phyloP scores from a whole-genome alignment of 2,329 filamentous ascomycete genomes.

The Magnaporthiopsis incrustans region DNA sequence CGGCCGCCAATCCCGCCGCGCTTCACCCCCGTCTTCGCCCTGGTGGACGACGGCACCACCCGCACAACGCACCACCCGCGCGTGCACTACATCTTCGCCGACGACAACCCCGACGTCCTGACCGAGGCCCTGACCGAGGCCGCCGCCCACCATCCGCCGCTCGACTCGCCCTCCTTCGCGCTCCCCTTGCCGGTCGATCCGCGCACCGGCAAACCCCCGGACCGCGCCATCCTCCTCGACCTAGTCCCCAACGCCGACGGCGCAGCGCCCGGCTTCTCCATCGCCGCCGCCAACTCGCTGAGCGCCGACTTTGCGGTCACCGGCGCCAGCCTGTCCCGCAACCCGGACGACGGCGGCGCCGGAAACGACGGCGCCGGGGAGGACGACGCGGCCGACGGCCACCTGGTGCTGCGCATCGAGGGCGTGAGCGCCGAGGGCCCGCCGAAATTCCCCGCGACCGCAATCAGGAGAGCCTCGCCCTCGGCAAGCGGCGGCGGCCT shows the following conservation, averaged over 20 bases:
- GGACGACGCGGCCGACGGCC: constrained; percentile 21
- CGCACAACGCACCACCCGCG: constrained; percentile 71
- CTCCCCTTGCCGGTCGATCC: constrained; percentile 2
- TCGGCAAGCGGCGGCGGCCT: neutral
- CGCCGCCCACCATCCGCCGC: constrained; percentile 20
- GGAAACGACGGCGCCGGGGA: constrained; percentile 22
- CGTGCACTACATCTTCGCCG: constrained; percentile 86
- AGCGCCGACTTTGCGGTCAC: constrained; percentile 63
- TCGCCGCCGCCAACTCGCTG: constrained; percentile 65
- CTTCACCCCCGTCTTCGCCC: constrained; percentile 77
- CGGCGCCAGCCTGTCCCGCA: constrained; percentile 34
- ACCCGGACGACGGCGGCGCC: constrained; percentile 24
- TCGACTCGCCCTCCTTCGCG: constrained; percentile 11
- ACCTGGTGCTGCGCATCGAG: constrained; percentile 55
- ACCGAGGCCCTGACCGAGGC: constrained; percentile 52
- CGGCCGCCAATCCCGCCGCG: constrained; percentile 22
- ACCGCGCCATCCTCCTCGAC: constrained; percentile 38
- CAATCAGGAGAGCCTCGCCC: neutral
- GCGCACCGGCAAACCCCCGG: constrained; percentile 13
- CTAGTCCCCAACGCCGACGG: constrained; percentile 30
- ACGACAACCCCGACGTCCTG: constrained; percentile 77
- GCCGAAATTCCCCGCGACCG: neutral
- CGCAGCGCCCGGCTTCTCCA: constrained; percentile 29
- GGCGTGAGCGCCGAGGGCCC: constrained; percentile 33
- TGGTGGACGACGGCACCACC: constrained; percentile 69